These are phyloP conservation scores for Verticillium isaacii DNA, from an alignment of 2,329 filamentous ascomycete species.

Conservation along the genomic window DNA sequence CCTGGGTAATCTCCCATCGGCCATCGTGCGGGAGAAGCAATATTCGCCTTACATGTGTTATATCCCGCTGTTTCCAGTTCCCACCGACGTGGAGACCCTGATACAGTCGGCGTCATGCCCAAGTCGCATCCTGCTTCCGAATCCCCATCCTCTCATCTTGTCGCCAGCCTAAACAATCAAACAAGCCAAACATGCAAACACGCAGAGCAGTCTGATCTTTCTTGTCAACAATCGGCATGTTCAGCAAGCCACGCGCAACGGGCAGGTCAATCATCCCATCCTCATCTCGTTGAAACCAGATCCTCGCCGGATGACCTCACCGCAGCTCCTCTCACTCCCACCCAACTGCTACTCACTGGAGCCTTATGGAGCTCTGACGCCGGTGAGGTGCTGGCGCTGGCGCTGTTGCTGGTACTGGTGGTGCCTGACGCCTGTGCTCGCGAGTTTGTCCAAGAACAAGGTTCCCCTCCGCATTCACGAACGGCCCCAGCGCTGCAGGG, in stretches of 20 bases:
- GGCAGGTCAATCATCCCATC: not conserved
- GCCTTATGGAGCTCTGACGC: slow-evolving; percentile 12
- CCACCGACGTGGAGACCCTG: not conserved
- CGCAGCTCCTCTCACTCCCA: too few species aligned
- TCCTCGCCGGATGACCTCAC: not conserved
- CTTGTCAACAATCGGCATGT: not conserved
- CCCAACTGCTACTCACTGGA: not conserved
- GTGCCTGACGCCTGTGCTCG: not conserved
- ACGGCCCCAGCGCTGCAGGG: not conserved
- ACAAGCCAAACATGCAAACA: not conserved
- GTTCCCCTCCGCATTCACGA: not conserved
- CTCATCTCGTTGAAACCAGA: not conserved
- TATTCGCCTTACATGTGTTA: not conserved
- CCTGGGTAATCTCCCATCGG: not conserved
- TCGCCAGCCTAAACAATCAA: too few species aligned
- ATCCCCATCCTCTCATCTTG: not conserved
- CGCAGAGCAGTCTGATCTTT: not conserved
- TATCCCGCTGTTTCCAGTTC: not conserved
- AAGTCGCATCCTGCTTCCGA: not conserved
- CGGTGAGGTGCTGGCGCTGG: slow-evolving; percentile 1
- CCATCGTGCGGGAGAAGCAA: not conserved
- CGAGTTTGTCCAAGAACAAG: not conserved
- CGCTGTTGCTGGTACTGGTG: slow-evolving; percentile 4
- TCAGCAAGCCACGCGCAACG: not conserved
- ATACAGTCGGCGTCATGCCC: not conserved